Evolutionary conservation across 2,329 filamentous ascomycete species (phyloP), one percentile per base, ranked within the genome.

Genomic region (Chrysoporthe deuterocubensis): DNA sequence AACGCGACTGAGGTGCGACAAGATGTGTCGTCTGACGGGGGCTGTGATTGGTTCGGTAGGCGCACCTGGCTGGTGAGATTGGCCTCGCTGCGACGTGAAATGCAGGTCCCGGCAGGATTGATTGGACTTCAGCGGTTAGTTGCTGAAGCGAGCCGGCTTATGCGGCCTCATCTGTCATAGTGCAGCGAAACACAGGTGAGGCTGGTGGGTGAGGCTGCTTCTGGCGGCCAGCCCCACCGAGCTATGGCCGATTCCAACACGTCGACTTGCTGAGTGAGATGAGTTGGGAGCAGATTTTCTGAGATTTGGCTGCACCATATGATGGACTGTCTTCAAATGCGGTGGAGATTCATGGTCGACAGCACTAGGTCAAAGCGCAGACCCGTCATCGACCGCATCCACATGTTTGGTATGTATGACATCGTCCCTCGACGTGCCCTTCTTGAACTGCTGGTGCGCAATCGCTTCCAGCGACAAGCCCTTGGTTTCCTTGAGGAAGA

Each of bases 401-500:
- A 63, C n/a, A 46, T 57, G 64, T 54, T 69, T 71, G 50, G 66
- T 70, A 34, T 69, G 67, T 32, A 60, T 50, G 1, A 62, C 52
- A n/a, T 71, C 65, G 0, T 63, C 46, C 4, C 68, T 62, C 13
- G 71, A 71, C 56, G 8, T n/a, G 16, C 70, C 64, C 5, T 70
- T 71, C 34, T 71, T 72, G 57, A 76, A 77, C 11, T 72, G 67
- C 57, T 74, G 73, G 21, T 76, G 72, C 2, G 75, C 77, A 69
- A 81, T 81, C 72, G 89, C 84, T 77, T 92, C 90, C 44, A 92
- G 82, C 0, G 86, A 87, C 6, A 91, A 81, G 57, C 89, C 89
- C 78, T 91, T 91, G 61, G 90, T 92, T 79, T 91, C 90, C 67
- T 89, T 89, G 67, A 92, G 80, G 74, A 87, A 83, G 71, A 85